Percentiles rank a stretch among this genome's conserved stretches.
Evolutionary conservation across 2,329 filamentous ascomycete species (phyloP).

Genomic region (Lizonia empirigonia): DNA sequence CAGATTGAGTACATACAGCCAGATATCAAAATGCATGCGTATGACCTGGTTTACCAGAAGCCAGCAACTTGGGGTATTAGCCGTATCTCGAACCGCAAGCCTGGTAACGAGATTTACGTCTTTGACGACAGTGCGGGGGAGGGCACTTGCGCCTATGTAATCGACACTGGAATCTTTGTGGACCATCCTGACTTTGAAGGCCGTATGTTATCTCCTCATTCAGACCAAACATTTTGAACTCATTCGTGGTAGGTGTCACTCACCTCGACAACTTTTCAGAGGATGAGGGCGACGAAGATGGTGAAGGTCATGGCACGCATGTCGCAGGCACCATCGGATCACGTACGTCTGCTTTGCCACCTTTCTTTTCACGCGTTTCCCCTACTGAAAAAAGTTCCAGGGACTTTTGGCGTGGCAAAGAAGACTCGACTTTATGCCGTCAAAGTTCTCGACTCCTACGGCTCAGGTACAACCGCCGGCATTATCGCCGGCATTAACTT

Average conservation of each 20-base stretch:
- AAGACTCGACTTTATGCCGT: slow-evolving; percentile 44
- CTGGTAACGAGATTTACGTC: slow-evolving; percentile 41
- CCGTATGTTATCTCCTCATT: slow-evolving; percentile 29
- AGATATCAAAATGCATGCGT: slow-evolving; percentile 37
- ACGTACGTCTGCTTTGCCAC: not conserved
- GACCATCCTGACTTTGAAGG: slow-evolving; percentile 55
- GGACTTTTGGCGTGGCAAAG: slow-evolving; percentile 43
- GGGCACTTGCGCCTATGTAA: slow-evolving; percentile 61
- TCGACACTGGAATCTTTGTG: slow-evolving; percentile 67
- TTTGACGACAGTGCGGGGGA: slow-evolving; percentile 47
- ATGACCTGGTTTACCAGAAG: slow-evolving; percentile 40
- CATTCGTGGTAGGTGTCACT: slow-evolving; percentile 23
- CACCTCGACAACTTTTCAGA: slow-evolving; percentile 36
- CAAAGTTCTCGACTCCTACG: slow-evolving; percentile 44
- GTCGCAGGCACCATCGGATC: slow-evolving; percentile 43
- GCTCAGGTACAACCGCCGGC: slow-evolving; percentile 30
- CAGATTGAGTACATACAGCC: slow-evolving; percentile 47
- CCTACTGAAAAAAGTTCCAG: too few relatives aligned
- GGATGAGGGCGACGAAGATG: slow-evolving; percentile 32
- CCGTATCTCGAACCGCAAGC: slow-evolving; percentile 44
- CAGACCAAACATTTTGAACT: not conserved
- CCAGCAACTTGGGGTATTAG: slow-evolving; percentile 50
- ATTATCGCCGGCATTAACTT: slow-evolving; percentile 38
- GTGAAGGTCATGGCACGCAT: slow-evolving; percentile 46
- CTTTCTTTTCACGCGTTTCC: too few relatives aligned